Conservation (phyloP, 768 basidiomycete species). For the Mycena maculata region DNA sequence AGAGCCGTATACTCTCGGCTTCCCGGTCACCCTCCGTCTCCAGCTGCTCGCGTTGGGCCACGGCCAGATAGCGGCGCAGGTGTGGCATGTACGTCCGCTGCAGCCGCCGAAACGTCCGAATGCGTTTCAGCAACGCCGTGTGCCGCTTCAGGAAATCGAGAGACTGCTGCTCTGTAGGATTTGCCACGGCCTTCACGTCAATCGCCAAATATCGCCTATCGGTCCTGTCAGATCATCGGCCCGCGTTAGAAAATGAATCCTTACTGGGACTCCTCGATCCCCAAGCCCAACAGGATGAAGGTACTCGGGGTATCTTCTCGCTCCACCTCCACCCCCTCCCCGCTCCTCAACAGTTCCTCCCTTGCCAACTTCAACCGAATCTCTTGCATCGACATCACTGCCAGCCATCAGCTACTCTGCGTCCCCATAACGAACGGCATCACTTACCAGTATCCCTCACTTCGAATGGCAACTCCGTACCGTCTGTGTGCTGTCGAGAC, state of each 20-base stretch:
- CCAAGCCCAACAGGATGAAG: constrained; percentile 4
- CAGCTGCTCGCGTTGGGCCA: not conserved
- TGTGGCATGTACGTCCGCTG: constrained; percentile 10
- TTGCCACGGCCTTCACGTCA: not conserved
- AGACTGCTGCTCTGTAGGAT: not conserved
- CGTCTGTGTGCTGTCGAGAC: not conserved
- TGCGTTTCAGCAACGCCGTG: not conserved
- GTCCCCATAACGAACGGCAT: too few relatives aligned
- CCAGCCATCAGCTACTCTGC: not conserved
- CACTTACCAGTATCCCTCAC: not conserved
- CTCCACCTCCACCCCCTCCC: constrained; percentile 8
- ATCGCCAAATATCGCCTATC: not conserved
- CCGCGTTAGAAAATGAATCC: too few relatives aligned
- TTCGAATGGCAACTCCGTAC: not conserved
- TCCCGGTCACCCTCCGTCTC: not conserved
- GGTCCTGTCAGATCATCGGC: too few relatives aligned
- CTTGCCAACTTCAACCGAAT: not conserved
- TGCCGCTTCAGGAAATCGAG: constrained; percentile 7
- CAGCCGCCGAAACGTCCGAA: not conserved
- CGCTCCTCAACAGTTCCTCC: constrained; percentile 2
- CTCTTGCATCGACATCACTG: not conserved
- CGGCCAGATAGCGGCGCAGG: not conserved
- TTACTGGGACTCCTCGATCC: constrained; percentile 9
- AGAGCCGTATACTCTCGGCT: not conserved
- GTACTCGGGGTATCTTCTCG: constrained; percentile 10